Conservation (phyloP, 768 basidiomycete species). For the Inosperma sp. region DNA sequence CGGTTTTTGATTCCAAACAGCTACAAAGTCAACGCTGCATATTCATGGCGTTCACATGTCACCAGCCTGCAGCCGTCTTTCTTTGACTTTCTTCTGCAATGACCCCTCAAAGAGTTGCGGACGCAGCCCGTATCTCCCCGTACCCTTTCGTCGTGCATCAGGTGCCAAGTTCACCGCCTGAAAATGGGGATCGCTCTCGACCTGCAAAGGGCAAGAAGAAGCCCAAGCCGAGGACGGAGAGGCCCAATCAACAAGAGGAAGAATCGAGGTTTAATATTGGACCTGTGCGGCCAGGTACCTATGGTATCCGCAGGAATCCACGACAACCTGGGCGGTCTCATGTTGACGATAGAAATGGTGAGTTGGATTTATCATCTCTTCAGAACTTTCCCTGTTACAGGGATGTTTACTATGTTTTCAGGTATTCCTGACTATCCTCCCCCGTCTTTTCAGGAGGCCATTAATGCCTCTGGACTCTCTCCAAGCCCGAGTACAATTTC, state of each 20-base stretch:
- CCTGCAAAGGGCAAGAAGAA: constrained; percentile 44
- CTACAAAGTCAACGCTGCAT: constrained; percentile 35
- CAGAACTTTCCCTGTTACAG: background rate
- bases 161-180: constrained; percentile 32
- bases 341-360: constrained; percentile 1
- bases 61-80: constrained; percentile 28
- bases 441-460: constrained; percentile 71
- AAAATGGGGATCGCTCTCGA: constrained; percentile 46
- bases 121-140: constrained; percentile 50
- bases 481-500: constrained; percentile 39
- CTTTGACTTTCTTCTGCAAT: constrained; percentile 36
- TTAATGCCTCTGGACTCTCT: constrained; percentile 40
- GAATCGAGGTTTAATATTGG: constrained; percentile 43
- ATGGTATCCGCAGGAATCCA: constrained; percentile 22
- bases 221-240: constrained; percentile 33
- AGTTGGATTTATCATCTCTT: background rate
- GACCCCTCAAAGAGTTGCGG: constrained; percentile 43
- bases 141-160: constrained; percentile 56
- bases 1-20: constrained; percentile 28
- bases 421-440: constrained; percentile 64
- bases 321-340: constrained; percentile 11
- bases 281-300: constrained; percentile 28
- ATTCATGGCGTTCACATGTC: constrained; percentile 40
- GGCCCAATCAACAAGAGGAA: constrained; percentile 43
- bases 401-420: constrained; percentile 19